A percentile compares a stretch with the other conserved stretches of the same genome.
phyloP scores from a whole-genome alignment of 2,329 filamentous ascomycete species.

The Parastagonospora avenae region DNA sequence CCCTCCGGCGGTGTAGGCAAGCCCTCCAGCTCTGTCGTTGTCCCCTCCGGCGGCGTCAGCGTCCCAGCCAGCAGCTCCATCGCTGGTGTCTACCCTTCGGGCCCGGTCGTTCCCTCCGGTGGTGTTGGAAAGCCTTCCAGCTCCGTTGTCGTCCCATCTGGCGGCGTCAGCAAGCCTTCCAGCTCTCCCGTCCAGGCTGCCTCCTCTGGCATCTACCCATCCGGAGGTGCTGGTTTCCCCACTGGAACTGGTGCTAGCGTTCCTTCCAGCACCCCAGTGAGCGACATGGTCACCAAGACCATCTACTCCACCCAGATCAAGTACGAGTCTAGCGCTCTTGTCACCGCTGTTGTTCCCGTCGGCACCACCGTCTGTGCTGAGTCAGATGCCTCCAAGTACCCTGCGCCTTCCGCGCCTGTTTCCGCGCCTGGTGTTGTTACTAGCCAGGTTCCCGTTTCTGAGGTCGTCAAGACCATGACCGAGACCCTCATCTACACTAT shows the following conservation, averaged over 20 bases:
- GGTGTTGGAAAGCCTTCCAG: background rate
- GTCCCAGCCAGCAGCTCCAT: conserved; percentile 1
- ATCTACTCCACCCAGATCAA: conserved; percentile 52
- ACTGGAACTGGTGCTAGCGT: conserved; percentile 39
- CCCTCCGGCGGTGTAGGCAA: conserved; percentile 16
- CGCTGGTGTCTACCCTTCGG: background rate
- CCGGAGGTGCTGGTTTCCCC: conserved; percentile 17
- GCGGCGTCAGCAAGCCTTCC: background rate
- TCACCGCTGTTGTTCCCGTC: conserved; percentile 49
- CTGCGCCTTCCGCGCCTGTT: conserved; percentile 14
- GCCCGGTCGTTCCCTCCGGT: conserved; percentile 20
- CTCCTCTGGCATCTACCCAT: conserved; percentile 8
- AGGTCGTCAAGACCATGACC: conserved; percentile 44
- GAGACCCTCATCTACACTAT: conserved; percentile 52
- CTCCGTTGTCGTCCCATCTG: background rate
- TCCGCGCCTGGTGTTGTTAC: conserved; percentile 17
- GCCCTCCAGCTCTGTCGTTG: background rate
- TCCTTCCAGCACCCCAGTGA: conserved; percentile 44
- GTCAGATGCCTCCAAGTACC: conserved; percentile 19
- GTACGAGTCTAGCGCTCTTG: conserved; percentile 43
- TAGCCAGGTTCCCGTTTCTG: conserved; percentile 28
- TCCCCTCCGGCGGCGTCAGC: background rate
- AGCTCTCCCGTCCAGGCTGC: conserved; percentile 5
- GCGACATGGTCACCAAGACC: conserved; percentile 46
- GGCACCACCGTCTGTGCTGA: conserved; percentile 53